A percentile compares a stretch with the other conserved stretches of the same genome.
Evolutionary conservation across 2,329 filamentous ascomycete species (phyloP).

Genomic region (Helotiales sp.): DNA sequence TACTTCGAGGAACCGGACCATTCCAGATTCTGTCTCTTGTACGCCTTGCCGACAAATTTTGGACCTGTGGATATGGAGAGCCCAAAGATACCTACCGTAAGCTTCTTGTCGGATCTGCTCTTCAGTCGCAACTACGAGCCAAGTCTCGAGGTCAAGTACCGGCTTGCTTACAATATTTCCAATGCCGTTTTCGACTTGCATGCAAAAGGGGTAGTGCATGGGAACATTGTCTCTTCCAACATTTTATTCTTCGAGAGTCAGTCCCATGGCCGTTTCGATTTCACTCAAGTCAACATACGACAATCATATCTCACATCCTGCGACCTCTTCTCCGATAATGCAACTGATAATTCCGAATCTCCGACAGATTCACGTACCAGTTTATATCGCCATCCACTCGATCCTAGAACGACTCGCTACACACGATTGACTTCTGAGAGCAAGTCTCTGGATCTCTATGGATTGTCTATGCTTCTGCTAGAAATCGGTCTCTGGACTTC

Average conservation of each 20-base stretch:
- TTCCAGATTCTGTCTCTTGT: conserved; percentile 75
- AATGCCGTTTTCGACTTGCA: conserved; percentile 78
- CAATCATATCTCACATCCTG: conserved; percentile 75
- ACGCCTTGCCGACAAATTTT: conserved; percentile 72
- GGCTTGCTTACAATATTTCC: conserved; percentile 72
- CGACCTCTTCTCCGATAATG: conserved; percentile 66
- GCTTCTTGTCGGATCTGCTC: conserved; percentile 60
- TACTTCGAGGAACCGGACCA: conserved; percentile 77
- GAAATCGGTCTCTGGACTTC: conserved; percentile 79
- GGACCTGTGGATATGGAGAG: conserved; percentile 60
- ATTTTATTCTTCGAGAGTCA: conserved; percentile 64
- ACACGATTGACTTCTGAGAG: conserved; percentile 60
- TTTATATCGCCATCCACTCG: conserved; percentile 68
- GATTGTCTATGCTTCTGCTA: conserved; percentile 72
- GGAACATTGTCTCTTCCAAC: conserved; percentile 70
- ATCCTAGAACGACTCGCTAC: conserved; percentile 56
- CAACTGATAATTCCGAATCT: conserved; percentile 40
- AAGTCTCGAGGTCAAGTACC: conserved; percentile 75
- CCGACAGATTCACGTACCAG: conserved; percentile 20
- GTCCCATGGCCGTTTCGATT: conserved; percentile 34
- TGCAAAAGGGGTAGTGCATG: conserved; percentile 70
- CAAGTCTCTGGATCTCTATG: conserved; percentile 71
- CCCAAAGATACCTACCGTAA: conserved; percentile 48
- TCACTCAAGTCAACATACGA: conserved; percentile 60
- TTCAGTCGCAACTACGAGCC: conserved; percentile 60